Evolutionary conservation across 2,329 filamentous ascomycete genomes (phyloP).

Genomic region (Lachnellula arida): DNA sequence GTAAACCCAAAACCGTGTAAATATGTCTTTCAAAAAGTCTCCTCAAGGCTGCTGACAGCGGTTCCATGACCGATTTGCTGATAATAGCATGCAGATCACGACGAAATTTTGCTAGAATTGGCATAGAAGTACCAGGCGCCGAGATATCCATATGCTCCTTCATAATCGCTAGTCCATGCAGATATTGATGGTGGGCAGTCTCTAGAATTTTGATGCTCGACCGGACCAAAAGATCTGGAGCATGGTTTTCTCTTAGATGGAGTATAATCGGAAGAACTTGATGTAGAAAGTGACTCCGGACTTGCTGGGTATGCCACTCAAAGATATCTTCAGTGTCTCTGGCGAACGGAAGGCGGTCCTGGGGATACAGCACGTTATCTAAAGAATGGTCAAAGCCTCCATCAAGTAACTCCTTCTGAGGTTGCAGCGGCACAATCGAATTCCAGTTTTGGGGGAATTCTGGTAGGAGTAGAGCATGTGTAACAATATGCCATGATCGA

Average conservation of each 20-base stretch:
- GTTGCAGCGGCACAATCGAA: constrained; percentile 15
- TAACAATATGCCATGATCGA: constrained; percentile 58
- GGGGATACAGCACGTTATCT: constrained; percentile 47
- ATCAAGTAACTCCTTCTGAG: constrained; percentile 29
- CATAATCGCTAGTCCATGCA: constrained; percentile 50
- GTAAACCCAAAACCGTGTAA: constrained; percentile 41
- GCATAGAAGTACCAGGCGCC: constrained; percentile 32
- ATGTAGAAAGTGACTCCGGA: constrained; percentile 55
- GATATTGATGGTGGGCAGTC: constrained; percentile 53
- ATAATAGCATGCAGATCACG: constrained; percentile 61
- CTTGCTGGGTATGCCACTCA: constrained; percentile 57
- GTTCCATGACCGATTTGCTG: constrained; percentile 54
- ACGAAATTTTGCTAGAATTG: constrained; percentile 47
- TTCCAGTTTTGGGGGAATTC: constrained; percentile 45
- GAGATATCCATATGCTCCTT: constrained; percentile 41
- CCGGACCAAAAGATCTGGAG: constrained; percentile 42
- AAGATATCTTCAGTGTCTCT: constrained; percentile 52
- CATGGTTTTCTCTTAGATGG: constrained; percentile 34
- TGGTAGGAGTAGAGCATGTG: constrained; percentile 51
- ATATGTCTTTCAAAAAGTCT: constrained; percentile 51
- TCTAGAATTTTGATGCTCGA: constrained; percentile 55
- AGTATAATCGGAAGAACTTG: constrained; percentile 54
- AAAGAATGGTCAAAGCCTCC: constrained; percentile 47
- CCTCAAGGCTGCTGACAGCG: constrained; percentile 50
- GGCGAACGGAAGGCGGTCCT: constrained; percentile 43